Base-by-base conservation (phyloP, 2,329 filamentous ascomycete species). In the Cladophialophora chaetospira region DNA sequence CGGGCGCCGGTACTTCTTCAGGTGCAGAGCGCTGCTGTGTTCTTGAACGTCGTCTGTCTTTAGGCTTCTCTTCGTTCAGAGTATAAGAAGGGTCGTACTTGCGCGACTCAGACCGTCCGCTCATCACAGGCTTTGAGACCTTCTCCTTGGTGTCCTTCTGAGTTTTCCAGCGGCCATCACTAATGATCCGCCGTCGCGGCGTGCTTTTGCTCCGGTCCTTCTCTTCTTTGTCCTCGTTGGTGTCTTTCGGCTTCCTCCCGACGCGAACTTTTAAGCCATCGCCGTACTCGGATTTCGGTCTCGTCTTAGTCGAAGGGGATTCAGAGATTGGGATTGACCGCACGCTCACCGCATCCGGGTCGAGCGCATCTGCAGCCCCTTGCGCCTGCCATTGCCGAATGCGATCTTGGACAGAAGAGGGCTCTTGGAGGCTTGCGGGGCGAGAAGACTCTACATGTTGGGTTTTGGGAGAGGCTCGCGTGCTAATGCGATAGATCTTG, bases 151-250 rank as follows among this genome's bases (percentile, higher is more conserved):
- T 17, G 0, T 60, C 51, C 28, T 28, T 54, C 26, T 79, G 81
- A 57, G 78, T 80, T 60, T 80, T 82, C 71, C 93, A 97, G 74
- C 96, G 89, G 53, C 89, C 88, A 74, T 97, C 93, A 70, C 92
- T 97, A 60, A 97, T 85, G 52, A 97, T 90, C 62, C 92, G 85
- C 79, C 96, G 97, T 75, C 90, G 91, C 13, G 93, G 93, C 43
- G 89, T 84, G 47, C 79, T 84, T 69, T 73, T 79, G 65, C 73
- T 76, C 69, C 69, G 56, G 71, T 71, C 67, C 38, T 68, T 29
- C 9, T 45, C 62, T 50, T 69, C 59, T 31, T 56, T 23, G 13
- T 63, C 36, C 23, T 58, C 55, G 17, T 36, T 47, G 50, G 59
- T 50, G 55, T 62, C 21, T 55, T 48, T 54, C 28, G 54, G 45